Evolutionary conservation across 306 rosid species (phyloP).

Genomic region (Canavalia gladiata): DNA sequence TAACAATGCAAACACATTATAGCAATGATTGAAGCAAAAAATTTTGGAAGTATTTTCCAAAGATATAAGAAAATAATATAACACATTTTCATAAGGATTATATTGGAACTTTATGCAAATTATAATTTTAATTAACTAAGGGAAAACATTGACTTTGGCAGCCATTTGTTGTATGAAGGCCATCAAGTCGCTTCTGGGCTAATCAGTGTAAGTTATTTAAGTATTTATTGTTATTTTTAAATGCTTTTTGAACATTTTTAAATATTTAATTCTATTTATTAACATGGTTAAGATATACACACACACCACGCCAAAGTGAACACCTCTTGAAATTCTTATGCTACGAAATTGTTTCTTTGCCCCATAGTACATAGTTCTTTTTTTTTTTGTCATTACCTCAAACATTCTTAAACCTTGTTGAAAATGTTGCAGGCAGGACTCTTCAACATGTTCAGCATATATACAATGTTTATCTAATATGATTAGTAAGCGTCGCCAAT

Average conservation of each 20-base stretch:
- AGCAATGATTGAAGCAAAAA: neutral
- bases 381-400: conserved; percentile 1
- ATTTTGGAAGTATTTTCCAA: neutral
- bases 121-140: conserved; percentile 29
- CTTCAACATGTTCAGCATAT: conserved; percentile 29
- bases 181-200: conserved; percentile 37
- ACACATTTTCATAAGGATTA: neutral
- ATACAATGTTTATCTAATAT: neutral
- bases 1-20: neutral
- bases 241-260: neutral
- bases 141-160: conserved; percentile 47
- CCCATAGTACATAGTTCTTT: neutral
- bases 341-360: conserved; percentile 32
- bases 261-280: neutral
- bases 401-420: conserved; percentile 43
- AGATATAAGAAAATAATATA: neutral
- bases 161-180: conserved; percentile 35
- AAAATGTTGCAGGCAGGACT: conserved; percentile 30
- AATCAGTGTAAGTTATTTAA: conserved; percentile 9
- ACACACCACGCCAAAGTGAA: conserved; percentile 53
- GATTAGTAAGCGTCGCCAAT: conserved; percentile 12
- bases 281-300: neutral
- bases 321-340: conserved; percentile 52
- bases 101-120: neutral
- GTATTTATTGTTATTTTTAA: neutral